Evolutionary conservation across 2,329 filamentous ascomycete genomes (phyloP), one percentile per base, ranked within the genome.

Genomic region (Alternaria sp.): DNA sequence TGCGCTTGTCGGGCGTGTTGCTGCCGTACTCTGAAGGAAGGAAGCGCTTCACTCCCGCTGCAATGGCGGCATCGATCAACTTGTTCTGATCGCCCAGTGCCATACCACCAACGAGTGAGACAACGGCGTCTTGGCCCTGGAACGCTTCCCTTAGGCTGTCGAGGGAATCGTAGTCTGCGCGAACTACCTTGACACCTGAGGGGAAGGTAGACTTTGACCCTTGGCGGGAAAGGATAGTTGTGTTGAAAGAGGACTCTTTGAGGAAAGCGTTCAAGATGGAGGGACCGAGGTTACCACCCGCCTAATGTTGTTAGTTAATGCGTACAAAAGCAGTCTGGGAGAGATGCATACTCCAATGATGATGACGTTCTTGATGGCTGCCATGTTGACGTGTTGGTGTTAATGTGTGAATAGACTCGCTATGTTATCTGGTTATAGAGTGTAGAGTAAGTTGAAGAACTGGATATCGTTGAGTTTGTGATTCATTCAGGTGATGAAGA

Each of bases 11-110:
- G 39, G 65, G 76, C 60, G 67, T 80, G 69, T 78, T 81, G 68
- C 77, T 80, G 38, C 79, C 83, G 63, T 84, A 91, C 64, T 91
- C 89, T 36, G 85, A 86, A 2, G 88, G 87, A 1, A 89, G 82
- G 70, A 88, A 89, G 7, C 87, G 82, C 65, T 84, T 84, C 6
- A 90, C 87, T 1, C 87, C 86, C 1, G 87, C 86, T 4, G 82
- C 82, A 28, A 87, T 78, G 32, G 87, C 84, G 1, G 87, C 88
- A 32, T 89, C 84, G 44, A 89, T 81, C 46, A 89, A 78, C 14
- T 78, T 77, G 48, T 79, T 79, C 68, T 88, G 86, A 1, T 83
- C 73, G 2, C 70, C 73, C 11, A 82, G 71, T 22, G 78, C 77
- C 3, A 66, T 64, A 14, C 78, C 79, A 7, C 79, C 81, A 41